phyloP scores from a whole-genome alignment of 495 filamentous ascomycete species.

The Physcia stellaris region DNA sequence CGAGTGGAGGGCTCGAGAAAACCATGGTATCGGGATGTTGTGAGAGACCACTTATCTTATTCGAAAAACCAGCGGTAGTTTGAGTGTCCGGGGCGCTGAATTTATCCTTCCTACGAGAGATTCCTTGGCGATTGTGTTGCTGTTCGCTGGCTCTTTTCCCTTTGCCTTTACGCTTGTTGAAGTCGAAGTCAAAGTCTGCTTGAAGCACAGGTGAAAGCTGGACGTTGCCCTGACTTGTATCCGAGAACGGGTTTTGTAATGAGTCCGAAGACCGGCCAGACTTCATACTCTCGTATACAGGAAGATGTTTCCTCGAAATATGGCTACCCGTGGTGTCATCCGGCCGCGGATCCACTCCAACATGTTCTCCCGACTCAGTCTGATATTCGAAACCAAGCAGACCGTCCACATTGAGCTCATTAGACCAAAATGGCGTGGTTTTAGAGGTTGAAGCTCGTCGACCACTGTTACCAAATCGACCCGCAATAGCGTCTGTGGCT shows the following conservation, averaged over 20 bases:
- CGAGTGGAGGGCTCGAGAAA: conserved; percentile 21
- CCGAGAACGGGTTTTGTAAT: conserved; percentile 21
- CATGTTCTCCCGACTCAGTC: too few species aligned
- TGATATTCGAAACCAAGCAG: not conserved
- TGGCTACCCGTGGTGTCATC: too few species aligned
- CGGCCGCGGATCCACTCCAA: conserved; percentile 9
- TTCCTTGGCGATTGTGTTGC: not conserved
- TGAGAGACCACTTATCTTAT: conserved; percentile 9
- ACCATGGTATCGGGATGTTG: conserved; percentile 13
- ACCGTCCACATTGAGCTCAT: not conserved
- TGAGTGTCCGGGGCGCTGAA: not conserved
- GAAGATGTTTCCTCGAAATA: conserved; percentile 10
- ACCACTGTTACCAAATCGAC: conserved; percentile 9
- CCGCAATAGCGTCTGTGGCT: conserved; percentile 11
- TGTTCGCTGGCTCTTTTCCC: not conserved
- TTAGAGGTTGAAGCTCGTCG: conserved; percentile 1
- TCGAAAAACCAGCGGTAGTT: conserved; percentile 6
- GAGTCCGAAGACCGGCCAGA: conserved; percentile 6
- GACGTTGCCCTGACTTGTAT: conserved; percentile 9
- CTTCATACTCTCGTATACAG: conserved; percentile 18
- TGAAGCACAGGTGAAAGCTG: too few species aligned
- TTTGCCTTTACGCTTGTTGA: conserved; percentile 6
- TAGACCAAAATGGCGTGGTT: not conserved
- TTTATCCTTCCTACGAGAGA: not conserved
- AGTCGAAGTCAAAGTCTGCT: conserved; percentile 11